Evolutionary conservation across 495 filamentous ascomycete genomes (phyloP).

Genomic region (Annulohypoxylon stygium): DNA sequence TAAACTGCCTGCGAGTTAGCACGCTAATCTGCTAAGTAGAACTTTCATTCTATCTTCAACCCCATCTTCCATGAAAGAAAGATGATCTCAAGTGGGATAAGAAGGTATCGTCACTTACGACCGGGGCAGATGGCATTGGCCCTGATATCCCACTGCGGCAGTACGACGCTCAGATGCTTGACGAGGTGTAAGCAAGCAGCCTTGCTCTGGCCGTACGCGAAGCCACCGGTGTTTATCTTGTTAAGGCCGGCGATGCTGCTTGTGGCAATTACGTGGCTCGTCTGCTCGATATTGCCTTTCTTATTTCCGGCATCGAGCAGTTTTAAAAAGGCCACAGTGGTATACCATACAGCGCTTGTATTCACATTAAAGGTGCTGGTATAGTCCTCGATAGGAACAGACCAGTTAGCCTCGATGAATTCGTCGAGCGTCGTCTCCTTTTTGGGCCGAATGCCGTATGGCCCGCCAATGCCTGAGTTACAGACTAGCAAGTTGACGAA

Average conservation of each 20-base stretch:
- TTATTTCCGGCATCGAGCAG: slow-evolving; percentile 74
- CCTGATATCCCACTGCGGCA: slow-evolving; percentile 70
- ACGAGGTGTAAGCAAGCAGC: slow-evolving; percentile 73
- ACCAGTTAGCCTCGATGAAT: slow-evolving; percentile 65
- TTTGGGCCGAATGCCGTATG: slow-evolving; percentile 53
- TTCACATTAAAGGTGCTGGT: slow-evolving; percentile 71
- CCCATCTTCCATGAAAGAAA: not conserved
- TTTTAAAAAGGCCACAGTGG: slow-evolving; percentile 71
- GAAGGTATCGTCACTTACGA: slow-evolving; percentile 58
- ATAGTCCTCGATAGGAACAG: slow-evolving; percentile 68
- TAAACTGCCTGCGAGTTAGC: slow-evolving; percentile 61
- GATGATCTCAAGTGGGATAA: slow-evolving; percentile 1
- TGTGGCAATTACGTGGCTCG: slow-evolving; percentile 73
- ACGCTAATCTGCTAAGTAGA: not conserved
- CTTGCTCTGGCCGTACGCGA: slow-evolving; percentile 73
- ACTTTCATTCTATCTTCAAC: not conserved
- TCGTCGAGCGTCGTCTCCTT: slow-evolving; percentile 62
- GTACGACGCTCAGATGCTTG: slow-evolving; percentile 68
- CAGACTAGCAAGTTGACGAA: slow-evolving; percentile 75
- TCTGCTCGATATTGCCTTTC: slow-evolving; percentile 62
- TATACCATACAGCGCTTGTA: slow-evolving; percentile 71
- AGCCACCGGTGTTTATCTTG: slow-evolving; percentile 67
- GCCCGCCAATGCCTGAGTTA: slow-evolving; percentile 74
- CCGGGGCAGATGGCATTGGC: slow-evolving; percentile 77
- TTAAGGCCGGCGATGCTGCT: slow-evolving; percentile 73